Conservation (phyloP, 1,284 basidiomycete genomes). For the Phlebopus sp. region DNA sequence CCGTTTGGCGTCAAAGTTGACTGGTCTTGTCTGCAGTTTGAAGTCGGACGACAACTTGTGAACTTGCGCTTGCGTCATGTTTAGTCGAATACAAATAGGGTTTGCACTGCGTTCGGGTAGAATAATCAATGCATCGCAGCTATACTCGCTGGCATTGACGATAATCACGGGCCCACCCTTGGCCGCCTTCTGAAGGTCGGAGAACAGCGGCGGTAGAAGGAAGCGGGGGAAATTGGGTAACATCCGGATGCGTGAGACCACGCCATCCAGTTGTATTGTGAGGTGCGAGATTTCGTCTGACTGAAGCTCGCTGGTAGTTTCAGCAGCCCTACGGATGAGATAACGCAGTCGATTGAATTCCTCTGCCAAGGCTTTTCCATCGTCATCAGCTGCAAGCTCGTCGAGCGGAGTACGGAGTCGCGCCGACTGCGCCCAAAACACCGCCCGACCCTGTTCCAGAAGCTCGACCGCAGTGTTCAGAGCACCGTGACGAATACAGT, state of each 20-base stretch:
- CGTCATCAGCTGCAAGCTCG: neutral
- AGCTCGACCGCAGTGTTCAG: slow-evolving; percentile 9
- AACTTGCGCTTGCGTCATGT: neutral
- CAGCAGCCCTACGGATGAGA: slow-evolving; percentile 1
- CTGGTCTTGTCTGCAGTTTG: too few relatives aligned
- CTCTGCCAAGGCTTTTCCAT: slow-evolving; percentile 6
- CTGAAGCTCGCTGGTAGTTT: neutral
- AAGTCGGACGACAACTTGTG: neutral
- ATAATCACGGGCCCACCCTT: slow-evolving; percentile 31
- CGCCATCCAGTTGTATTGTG: slow-evolving; percentile 5
- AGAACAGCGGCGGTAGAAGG: slow-evolving; percentile 17
- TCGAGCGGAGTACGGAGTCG: neutral
- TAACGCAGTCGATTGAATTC: slow-evolving; percentile 16
- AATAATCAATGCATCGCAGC: slow-evolving; percentile 24
- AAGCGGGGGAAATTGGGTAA: slow-evolving; percentile 17
- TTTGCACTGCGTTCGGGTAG: neutral
- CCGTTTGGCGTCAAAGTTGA: neutral
- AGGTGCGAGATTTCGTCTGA: slow-evolving; percentile 1
- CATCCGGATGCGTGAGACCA: slow-evolving; percentile 13
- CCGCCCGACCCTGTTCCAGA: slow-evolving; percentile 16
- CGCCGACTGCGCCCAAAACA: slow-evolving; percentile 15
- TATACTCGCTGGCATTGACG: slow-evolving; percentile 21
- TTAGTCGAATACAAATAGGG: slow-evolving; percentile 9
- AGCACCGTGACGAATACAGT: slow-evolving; percentile 5
- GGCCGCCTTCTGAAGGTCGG: slow-evolving; percentile 19